These are phyloP conservation scores for Plenodomus tracheiphilus DNA, from an alignment of 2,329 filamentous ascomycete species.

Conservation along the genomic window DNA sequence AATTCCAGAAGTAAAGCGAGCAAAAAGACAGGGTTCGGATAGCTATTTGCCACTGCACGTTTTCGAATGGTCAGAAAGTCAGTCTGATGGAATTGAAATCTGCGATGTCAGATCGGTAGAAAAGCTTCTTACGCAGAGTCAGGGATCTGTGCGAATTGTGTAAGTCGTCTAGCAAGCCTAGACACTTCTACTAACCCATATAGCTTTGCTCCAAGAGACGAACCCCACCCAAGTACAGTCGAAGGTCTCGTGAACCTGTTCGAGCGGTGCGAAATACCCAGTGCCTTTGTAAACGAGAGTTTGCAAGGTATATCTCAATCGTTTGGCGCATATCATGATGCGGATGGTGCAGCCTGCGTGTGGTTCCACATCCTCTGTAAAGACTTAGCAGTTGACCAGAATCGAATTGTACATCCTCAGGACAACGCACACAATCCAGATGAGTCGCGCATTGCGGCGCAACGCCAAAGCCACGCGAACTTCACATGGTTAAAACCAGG, in stretches of 20 bases:
- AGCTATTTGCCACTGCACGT: conserved; percentile 16
- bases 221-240: conserved; percentile 10
- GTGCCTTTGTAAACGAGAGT: conserved; percentile 29
- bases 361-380: conserved; percentile 41
- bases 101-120: conserved; percentile 3
- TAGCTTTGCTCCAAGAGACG: conserved; percentile 31
- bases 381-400: conserved; percentile 14
- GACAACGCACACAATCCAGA: background rate
- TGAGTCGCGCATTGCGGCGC: background rate
- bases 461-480: conserved; percentile 22
- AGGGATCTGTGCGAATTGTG: conserved; percentile 22
- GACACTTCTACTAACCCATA: conserved; percentile 3
- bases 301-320: conserved; percentile 32
- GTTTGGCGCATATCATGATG: conserved; percentile 25
- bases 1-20: background rate
- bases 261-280: conserved; percentile 23
- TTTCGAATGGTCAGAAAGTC: conserved; percentile 24
- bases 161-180: conserved; percentile 6
- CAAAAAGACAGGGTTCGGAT: background rate
- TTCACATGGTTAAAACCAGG: conserved; percentile 32
- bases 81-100: conserved; percentile 10
- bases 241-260: conserved; percentile 21
- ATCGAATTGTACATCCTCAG: conserved; percentile 10
- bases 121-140: conserved; percentile 9
- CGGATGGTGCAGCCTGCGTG: conserved; percentile 16